Evolutionary conservation across 148 eudicot genomes (phyloP), one percentile per base, ranked within the genome.

Genomic region (Rheum nobile): DNA sequence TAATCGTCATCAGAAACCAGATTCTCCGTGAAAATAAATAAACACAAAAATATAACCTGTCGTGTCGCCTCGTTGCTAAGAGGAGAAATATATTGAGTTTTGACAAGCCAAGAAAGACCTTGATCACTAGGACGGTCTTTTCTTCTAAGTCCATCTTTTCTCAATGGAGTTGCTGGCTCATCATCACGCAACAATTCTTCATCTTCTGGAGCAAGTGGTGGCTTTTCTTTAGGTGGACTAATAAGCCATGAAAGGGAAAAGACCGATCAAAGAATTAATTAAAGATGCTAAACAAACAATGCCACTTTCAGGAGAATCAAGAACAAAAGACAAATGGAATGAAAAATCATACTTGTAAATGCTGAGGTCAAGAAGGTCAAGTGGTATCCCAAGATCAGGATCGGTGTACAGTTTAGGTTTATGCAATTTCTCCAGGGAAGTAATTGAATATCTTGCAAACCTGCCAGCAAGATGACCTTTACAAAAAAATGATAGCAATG

Each of bases 361-460:
- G 77, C 98, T 91, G 78, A 95, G 92, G 83, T 95, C 98, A 83
- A 95, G 98, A 72, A 95, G 91, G 81, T 95, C 98, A 77, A 95
- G 93, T 0, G 98, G 97, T 78, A 95, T 95, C 83, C 98, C 98
- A 79, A 95, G 96, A 84, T 95, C 97, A 52, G 89, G 89, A 80
- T 95, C 96, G 43, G 90, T 90, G 77, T 95, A 83, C 72, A 95
- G 78, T 72, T 91, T 89, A 42, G 98, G 96, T 81, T 95, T 95
- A 84, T 92, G 92, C 87, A 88, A 79, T 78, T 90, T 95, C 89
- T 95, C 98, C 87, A 95, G 76, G 29, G 93, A 87, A 9, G 98
- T 95, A 71, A 90, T 82, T 28, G 89, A 52, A 76, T 95, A 95
- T 81, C 89, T 87, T 17, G 88, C 77, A 82, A 86, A 90, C 80